Conservation (phyloP, 805 yeast genomes). For the Wickerhamiella sorbophila region DNA sequence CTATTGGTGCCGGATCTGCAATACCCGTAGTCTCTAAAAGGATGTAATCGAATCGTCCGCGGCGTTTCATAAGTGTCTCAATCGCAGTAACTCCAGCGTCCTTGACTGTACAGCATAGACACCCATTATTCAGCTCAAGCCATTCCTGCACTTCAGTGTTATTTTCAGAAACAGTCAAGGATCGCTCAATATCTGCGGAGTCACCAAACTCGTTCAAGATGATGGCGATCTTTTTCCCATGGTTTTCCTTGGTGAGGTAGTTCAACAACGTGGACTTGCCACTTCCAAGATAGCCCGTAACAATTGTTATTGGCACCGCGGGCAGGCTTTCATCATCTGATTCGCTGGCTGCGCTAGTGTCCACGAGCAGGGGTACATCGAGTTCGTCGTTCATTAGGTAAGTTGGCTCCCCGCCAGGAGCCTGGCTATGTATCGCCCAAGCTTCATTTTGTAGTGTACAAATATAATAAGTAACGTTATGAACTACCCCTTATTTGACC, state of each 20-base stretch:
- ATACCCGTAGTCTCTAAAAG: conserved; percentile 87
- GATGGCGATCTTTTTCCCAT: conserved; percentile 70
- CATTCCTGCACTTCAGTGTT: conserved; percentile 67
- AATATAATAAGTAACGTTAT: too few species aligned
- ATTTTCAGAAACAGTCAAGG: conserved; percentile 45
- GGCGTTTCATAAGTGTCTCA: conserved; percentile 63
- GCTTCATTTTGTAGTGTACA: not conserved
- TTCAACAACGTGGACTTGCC: conserved; percentile 80
- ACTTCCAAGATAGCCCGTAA: conserved; percentile 90
- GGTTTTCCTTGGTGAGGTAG: conserved; percentile 44
- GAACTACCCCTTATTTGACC: too few species aligned
- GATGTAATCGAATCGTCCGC: conserved; percentile 75
- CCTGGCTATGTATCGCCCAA: not conserved
- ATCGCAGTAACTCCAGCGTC: conserved; percentile 92
- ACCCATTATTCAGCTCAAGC: conserved; percentile 94
- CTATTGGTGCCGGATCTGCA: conserved; percentile 96
- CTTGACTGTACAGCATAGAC: conserved; percentile 90
- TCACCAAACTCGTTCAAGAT: conserved; percentile 83
- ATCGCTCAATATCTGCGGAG: conserved; percentile 76
- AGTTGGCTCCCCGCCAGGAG: too few species aligned
- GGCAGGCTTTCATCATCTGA: not conserved
- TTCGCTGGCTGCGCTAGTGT: conserved; percentile 5
- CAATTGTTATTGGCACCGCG: conserved; percentile 71
- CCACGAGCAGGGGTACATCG: conserved; percentile 20
- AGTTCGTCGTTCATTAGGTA: conserved; percentile 14